phyloP scores from a whole-genome alignment of 1,139 yeast genomes.

The Ashbya aceris region DNA sequence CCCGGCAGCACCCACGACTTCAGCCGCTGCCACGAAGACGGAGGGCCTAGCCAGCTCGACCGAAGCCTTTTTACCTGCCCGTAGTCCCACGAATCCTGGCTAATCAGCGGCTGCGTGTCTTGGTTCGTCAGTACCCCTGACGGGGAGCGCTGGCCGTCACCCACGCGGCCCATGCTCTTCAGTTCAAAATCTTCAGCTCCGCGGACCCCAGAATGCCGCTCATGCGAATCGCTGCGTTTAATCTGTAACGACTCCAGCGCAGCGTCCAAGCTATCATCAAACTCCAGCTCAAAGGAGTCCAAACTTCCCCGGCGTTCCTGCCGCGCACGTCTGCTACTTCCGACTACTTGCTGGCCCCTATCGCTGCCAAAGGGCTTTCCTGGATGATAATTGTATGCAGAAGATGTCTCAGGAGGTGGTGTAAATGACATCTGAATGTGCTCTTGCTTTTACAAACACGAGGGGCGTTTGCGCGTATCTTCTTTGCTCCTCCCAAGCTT shows the following conservation, averaged over 20 bases:
- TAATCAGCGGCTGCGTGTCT: constrained; percentile 5
- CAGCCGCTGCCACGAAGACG: constrained; percentile 5
- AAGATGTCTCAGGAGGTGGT: constrained; percentile 12
- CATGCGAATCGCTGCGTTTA: constrained; percentile 11
- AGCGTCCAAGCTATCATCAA: constrained; percentile 34
- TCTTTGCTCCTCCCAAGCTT: too few relatives aligned
- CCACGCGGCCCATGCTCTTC: constrained; percentile 17
- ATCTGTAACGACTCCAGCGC: constrained; percentile 32
- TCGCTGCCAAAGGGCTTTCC: background rate
- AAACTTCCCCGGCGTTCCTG: constrained; percentile 26
- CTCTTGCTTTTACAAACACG: background rate
- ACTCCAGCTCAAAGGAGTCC: constrained; percentile 31
- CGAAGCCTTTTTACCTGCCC: constrained; percentile 3
- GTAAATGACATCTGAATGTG: constrained; percentile 13
- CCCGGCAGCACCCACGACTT: background rate
- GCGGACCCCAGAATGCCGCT: background rate
- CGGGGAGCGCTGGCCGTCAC: constrained; percentile 7
- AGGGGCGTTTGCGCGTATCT: too few relatives aligned
- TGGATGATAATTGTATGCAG: constrained; percentile 2
- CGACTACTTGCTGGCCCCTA: background rate
- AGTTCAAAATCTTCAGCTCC: constrained; percentile 23
- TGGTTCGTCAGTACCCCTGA: background rate
- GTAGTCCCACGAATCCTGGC: constrained; percentile 7
- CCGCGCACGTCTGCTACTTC: constrained; percentile 11
- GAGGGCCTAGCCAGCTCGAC: constrained; percentile 5